Evolutionary conservation across 495 filamentous ascomycete genomes (phyloP), one percentile per base, ranked within the genome.

Genomic region (Neurospora tetrasperma): DNA sequence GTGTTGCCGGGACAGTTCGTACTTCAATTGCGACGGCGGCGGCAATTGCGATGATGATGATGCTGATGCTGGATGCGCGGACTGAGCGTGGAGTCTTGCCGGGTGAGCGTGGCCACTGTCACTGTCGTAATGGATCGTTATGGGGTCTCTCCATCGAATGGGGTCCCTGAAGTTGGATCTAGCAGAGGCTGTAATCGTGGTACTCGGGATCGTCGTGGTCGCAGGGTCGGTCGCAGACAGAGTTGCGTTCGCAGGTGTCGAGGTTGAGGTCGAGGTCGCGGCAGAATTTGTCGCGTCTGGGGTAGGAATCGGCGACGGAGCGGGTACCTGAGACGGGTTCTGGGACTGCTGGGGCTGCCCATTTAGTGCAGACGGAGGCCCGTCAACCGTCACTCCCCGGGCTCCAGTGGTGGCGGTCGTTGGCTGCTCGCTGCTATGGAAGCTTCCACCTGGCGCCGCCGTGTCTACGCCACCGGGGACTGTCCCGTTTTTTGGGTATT

Each of bases 91-190:
- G 18, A 70, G 16, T 72, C 75, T 76, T 44, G 70, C 74, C 41
- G 73, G 74, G 41, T 76, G 71, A 54, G 73, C 59, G 39, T 73
- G 74, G 62, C 75, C 75, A 35, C 46, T 62, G 54, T 62, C 72
- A 71, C 71, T 69, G 66, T 78, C 75, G 41, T 72, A 73, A 12
- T 78, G 71, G 5, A 79, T 74, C 20, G 73, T 73, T 43, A 76
- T 75, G 69, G 76, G 77, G 20, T 75, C 76, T 69, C 54, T 69
- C 76, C 74, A 76, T 10, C 76, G 73, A 39, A 76, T 71, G 31
- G 62, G 43, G 23, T 74, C 54, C 14, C 27, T 62, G 54, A 62
- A 62, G 54, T 35, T 62, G 54, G 54, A 9, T 31, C 54, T 12
- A 62, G 54, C 54, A 62, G 27, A 62, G 54, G 54, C 27, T 62